Evolutionary conservation across 306 rosid species (phyloP), one percentile per base, ranked within the genome.

Genomic region (Pyrus communis): DNA sequence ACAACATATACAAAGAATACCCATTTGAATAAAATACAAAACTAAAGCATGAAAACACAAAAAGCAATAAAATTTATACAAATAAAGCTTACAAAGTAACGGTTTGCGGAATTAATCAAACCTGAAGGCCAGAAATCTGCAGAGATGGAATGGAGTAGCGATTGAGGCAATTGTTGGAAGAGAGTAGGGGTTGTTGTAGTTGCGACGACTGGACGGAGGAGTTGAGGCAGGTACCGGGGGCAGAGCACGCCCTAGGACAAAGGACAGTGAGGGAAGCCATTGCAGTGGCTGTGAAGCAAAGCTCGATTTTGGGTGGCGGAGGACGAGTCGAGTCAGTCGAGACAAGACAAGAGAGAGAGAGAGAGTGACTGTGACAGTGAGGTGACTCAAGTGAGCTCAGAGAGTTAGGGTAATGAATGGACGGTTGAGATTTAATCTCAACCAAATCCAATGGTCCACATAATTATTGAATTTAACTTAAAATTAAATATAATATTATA

Each of bases 51-150:
- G 70, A 21, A 15, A 31, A 4, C 17, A 9, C 14, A 9, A 3
- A 9, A 63, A 63, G 12, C 33, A 9, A 62, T 28, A 14, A 7
- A 14, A 30, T 30, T 60, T 63, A 63, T 7, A 14, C 10, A 2
- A 21, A 21, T 6, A 31, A 65, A 19, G 25, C 12, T 13, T 27
- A 61, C 9, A 1, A 28, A 61, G 73, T 33, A 31, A 17, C 7
- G 23, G n/a, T 30, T 17, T 42, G 62, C 18, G 35, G 59, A 63
- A 76, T 21, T 35, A 63, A 69, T 11, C 58, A 76, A 60, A 84
- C 80, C 86, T 51, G 82, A 83, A 82, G 85, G 61, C 89, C 89
- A 30, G 68, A 61, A 25, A 27, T 76, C 18, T 80, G 82, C 9
- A 80, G 81, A 2, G 83, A 78, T 11, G 85, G 81, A 19, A 67